Conservation (phyloP, 192 early-diverging fungal genomes). For the Powellomyces hirtus region DNA sequence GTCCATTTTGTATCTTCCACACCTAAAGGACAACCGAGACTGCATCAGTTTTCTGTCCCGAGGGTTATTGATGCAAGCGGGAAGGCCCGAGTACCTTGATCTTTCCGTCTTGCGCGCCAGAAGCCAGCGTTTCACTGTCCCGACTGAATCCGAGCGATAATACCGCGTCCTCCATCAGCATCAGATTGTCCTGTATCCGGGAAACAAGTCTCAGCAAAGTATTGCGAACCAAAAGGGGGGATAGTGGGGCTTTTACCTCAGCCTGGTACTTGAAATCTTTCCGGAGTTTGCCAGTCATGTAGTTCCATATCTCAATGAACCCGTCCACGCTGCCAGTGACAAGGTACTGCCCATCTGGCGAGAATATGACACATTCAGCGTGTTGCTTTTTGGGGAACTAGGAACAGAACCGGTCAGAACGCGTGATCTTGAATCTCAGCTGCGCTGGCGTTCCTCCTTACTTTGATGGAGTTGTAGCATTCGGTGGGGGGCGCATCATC, state of each 20-base stretch:
- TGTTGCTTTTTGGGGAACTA: conserved; percentile 90
- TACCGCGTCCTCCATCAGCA: conserved; percentile 89
- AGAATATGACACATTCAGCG: conserved; percentile 75
- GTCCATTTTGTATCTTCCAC: conserved; percentile 81
- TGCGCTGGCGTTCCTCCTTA: no score
- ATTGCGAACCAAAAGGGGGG: background rate
- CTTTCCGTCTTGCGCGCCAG: conserved; percentile 80
- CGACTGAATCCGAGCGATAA: conserved; percentile 73
- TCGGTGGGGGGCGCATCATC: conserved; percentile 72
- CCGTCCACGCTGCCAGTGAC: conserved; percentile 91
- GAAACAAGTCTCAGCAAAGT: background rate
- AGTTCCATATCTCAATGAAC: conserved; percentile 96
- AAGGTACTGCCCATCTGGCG: conserved; percentile 77
- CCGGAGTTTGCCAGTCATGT: conserved; percentile 84
- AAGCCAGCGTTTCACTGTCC: conserved; percentile 77
- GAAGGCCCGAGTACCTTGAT: conserved; percentile 64
- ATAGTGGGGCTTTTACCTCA: conserved; percentile 63
- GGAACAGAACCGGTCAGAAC: conserved; percentile 29
- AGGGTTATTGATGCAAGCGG: no score
- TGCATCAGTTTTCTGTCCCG: no score
- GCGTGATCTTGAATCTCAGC: conserved; percentile 35
- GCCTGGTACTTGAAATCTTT: conserved; percentile 89
- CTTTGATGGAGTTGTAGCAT: conserved; percentile 81
- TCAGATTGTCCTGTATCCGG: conserved; percentile 76
- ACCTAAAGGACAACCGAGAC: conserved; percentile 35